Evolutionary conservation across 2,329 filamentous ascomycete genomes (phyloP).

Genomic region (Endoconidiophora polonica): DNA sequence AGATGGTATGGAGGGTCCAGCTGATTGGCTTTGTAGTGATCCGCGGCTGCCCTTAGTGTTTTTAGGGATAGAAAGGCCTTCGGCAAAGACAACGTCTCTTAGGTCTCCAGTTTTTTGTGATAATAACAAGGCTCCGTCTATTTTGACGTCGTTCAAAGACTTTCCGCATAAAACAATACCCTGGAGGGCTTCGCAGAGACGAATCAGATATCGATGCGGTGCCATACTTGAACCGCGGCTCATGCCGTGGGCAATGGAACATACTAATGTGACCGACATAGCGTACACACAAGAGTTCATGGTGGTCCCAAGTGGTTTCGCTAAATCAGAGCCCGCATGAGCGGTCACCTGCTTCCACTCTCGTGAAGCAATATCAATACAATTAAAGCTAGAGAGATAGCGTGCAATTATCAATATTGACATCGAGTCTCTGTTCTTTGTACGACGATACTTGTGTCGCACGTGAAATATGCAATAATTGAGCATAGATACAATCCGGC

Average conservation of each 20-base stretch:
- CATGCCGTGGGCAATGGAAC: constrained; percentile 31
- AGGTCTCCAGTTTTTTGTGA: constrained; percentile 36
- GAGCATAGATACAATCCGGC: constrained; percentile 5
- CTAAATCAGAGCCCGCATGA: background rate
- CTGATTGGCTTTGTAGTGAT: background rate
- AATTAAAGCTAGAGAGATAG: constrained; percentile 2
- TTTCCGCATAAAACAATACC: constrained; percentile 19
- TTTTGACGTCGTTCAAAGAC: constrained; percentile 24
- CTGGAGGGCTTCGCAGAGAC: constrained; percentile 27
- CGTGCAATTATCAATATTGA: constrained; percentile 3
- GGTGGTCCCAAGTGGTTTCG: background rate
- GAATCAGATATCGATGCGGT: constrained; percentile 22
- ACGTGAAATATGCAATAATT: constrained; percentile 3
- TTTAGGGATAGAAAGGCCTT: constrained; percentile 21
- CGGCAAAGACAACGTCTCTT: constrained; percentile 36
- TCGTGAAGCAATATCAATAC: background rate
- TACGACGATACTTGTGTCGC: constrained; percentile 2
- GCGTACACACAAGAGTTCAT: constrained; percentile 16
- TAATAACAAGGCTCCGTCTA: constrained; percentile 33
- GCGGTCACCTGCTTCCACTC: background rate
- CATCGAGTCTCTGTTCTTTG: constrained; percentile 4
- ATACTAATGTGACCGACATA: constrained; percentile 24
- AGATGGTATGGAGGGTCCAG: background rate
- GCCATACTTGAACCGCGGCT: constrained; percentile 25
- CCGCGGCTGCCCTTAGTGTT: background rate